phyloP scores from a whole-genome alignment of 2,329 filamentous ascomycete genomes.

The Aspergillus sp. region DNA sequence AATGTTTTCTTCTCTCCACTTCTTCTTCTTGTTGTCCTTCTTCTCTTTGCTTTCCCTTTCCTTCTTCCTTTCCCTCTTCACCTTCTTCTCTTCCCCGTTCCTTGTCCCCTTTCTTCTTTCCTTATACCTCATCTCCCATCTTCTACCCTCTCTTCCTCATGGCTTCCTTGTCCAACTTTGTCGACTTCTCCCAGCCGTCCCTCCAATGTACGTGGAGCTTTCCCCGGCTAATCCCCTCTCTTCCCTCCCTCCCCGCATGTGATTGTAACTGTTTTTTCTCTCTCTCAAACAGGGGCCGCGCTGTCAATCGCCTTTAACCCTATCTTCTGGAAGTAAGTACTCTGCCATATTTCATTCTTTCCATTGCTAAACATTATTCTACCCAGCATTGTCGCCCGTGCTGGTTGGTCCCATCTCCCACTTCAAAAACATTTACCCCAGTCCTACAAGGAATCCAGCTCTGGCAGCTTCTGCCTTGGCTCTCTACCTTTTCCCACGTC shows the following conservation, averaged over 20 bases:
- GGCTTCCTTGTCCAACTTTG: slow-evolving; percentile 40
- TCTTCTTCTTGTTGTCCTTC: neutral
- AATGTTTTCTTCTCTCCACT: slow-evolving; percentile 8
- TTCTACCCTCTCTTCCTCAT: slow-evolving; percentile 24
- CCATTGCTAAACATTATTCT: slow-evolving; percentile 16
- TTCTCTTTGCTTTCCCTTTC: neutral
- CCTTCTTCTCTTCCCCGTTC: neutral
- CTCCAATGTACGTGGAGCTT: slow-evolving; percentile 58
- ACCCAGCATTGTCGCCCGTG: slow-evolving; percentile 74
- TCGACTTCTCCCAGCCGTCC: slow-evolving; percentile 69
- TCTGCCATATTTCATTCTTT: neutral
- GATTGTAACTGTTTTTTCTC: slow-evolving; percentile 22
- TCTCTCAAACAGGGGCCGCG: slow-evolving; percentile 65
- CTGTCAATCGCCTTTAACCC: slow-evolving; percentile 90
- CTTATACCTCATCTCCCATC: neutral
- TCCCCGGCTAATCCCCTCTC: slow-evolving; percentile 1
- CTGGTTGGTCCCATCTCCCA: slow-evolving; percentile 57
- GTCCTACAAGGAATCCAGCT: too few species aligned
- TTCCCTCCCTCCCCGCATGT: slow-evolving; percentile 30
- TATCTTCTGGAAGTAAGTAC: slow-evolving; percentile 96
- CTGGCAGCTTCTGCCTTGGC: neutral
- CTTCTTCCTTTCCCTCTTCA: slow-evolving; percentile 11
- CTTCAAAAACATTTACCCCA: neutral
- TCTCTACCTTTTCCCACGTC: neutral
- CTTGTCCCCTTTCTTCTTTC: slow-evolving; percentile 15